Conservation (phyloP, 208 protist genomes). For the Leishmania tropica region DNA sequence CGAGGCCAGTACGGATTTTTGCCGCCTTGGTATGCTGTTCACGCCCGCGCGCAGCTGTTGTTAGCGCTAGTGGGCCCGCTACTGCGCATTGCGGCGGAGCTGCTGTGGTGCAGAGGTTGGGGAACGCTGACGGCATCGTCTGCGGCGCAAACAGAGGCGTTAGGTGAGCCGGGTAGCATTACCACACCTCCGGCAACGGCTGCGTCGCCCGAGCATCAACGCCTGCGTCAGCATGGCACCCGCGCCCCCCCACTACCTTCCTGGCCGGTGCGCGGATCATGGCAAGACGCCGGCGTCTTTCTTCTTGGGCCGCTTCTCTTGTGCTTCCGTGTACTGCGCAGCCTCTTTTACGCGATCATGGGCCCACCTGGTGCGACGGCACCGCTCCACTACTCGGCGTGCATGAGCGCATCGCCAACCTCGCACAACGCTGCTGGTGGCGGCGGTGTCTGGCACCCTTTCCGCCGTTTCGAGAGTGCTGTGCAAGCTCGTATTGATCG, state of each 20-base stretch:
- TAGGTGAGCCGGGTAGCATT: too few relatives aligned
- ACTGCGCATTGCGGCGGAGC: slow-evolving; percentile 23
- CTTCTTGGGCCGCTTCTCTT: not conserved
- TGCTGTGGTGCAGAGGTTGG: slow-evolving; percentile 29
- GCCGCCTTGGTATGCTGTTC: slow-evolving; percentile 38
- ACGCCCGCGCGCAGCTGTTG: slow-evolving; percentile 41
- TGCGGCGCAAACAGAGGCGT: not conserved
- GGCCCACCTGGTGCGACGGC: too few relatives aligned
- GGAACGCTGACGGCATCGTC: not conserved
- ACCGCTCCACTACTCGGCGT: not conserved
- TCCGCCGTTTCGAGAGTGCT: not conserved
- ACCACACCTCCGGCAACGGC: not conserved
- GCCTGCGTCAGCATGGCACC: not conserved
- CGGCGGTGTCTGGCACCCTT: not conserved
- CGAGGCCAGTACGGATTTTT: slow-evolving; percentile 22
- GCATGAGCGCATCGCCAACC: not conserved
- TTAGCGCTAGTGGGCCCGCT: slow-evolving; percentile 35
- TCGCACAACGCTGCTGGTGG: not conserved
- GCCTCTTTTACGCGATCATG: not conserved
- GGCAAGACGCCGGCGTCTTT: not conserved
- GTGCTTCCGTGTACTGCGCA: not conserved
- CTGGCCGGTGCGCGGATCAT: not conserved
- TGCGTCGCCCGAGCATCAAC: not conserved
- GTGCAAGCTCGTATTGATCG: not conserved
- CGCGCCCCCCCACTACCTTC: not conserved